Conservation (phyloP, 2,329 filamentous ascomycete species). For the Fusarium falciforme region DNA sequence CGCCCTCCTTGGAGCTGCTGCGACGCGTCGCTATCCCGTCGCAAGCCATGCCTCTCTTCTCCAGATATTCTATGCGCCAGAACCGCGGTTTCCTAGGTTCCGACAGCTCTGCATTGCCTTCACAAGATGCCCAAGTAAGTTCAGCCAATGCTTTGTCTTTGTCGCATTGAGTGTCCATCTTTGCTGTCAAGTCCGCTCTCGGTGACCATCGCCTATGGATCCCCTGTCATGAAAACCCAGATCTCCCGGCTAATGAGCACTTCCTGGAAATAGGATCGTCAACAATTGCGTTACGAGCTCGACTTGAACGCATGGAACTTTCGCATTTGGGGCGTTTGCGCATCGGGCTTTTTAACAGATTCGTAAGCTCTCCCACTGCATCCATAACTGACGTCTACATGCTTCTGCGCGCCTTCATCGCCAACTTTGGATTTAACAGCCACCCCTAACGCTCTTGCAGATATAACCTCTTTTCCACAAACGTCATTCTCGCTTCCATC, state of each 20-base stretch:
- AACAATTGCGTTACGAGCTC: constrained; percentile 64
- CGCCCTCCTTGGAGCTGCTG: constrained; percentile 13
- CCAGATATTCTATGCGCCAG: constrained; percentile 45
- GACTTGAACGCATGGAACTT: constrained; percentile 67
- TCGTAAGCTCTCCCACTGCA: constrained; percentile 53
- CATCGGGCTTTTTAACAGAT: constrained; percentile 65
- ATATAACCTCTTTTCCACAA: constrained; percentile 66
- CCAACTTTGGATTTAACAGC: neutral
- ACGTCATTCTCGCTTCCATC: constrained; percentile 64
- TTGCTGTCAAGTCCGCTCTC: constrained; percentile 2
- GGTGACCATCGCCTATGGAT: constrained; percentile 15
- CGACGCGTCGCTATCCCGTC: constrained; percentile 35
- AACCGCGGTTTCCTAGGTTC: constrained; percentile 64
- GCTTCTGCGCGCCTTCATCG: neutral
- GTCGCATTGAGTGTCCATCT: constrained; percentile 5
- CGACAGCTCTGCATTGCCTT: constrained; percentile 62
- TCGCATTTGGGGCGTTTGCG: constrained; percentile 66
- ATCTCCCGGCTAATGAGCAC: constrained; percentile 22
- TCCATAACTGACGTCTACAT: neutral
- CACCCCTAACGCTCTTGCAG: constrained; percentile 43
- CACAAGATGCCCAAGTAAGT: constrained; percentile 61
- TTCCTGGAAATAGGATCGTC: constrained; percentile 56
- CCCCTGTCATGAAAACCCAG: constrained; percentile 12
- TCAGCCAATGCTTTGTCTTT: constrained; percentile 37
- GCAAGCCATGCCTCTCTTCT: constrained; percentile 46